A percentile compares a stretch with the other conserved stretches of the same genome.
These are phyloP conservation scores for Chenopodium formosanum DNA, from an alignment of 148 eudicot genomes.

Conservation along the genomic window DNA sequence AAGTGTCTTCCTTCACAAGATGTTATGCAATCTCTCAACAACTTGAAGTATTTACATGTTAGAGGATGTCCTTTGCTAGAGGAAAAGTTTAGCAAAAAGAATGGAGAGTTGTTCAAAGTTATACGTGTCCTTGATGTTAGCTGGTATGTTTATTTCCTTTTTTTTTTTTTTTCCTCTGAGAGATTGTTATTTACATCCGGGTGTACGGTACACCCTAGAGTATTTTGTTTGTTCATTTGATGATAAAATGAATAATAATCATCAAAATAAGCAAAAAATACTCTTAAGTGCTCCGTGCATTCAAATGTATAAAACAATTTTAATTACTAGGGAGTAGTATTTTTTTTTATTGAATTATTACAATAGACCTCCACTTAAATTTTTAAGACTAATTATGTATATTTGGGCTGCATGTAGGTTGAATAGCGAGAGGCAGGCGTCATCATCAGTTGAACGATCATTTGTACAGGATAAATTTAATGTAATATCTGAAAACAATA, in stretches of 20 bases:
- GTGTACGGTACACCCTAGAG: too few relatives aligned
- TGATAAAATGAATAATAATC: too few relatives aligned
- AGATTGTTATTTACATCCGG: too few relatives aligned
- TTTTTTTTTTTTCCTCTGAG: too few relatives aligned
- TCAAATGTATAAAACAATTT: too few relatives aligned
- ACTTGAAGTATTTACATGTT: not conserved
- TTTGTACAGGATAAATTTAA: not conserved
- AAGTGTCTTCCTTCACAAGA: constrained; percentile 6
- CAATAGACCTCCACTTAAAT: too few relatives aligned
- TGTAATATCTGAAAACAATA: not conserved
- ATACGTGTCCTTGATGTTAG: not conserved
- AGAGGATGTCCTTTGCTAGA: not conserved
- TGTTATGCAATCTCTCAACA: constrained; percentile 13
- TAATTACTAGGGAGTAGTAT: too few relatives aligned
- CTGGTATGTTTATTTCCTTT: not conserved
- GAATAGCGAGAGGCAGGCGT: not conserved
- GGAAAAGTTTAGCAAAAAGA: not conserved
- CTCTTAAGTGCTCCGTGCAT: too few relatives aligned
- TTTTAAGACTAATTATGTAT: not conserved
- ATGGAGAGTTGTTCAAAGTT: not conserved
- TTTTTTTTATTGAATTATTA: too few relatives aligned
- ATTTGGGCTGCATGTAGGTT: not conserved
- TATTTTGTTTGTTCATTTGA: too few relatives aligned
- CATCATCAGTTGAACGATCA: not conserved
- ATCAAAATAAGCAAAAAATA: too few relatives aligned